Evolutionary conservation across 768 basidiomycete species (phyloP).

Genomic region (Lentinula sp.): DNA sequence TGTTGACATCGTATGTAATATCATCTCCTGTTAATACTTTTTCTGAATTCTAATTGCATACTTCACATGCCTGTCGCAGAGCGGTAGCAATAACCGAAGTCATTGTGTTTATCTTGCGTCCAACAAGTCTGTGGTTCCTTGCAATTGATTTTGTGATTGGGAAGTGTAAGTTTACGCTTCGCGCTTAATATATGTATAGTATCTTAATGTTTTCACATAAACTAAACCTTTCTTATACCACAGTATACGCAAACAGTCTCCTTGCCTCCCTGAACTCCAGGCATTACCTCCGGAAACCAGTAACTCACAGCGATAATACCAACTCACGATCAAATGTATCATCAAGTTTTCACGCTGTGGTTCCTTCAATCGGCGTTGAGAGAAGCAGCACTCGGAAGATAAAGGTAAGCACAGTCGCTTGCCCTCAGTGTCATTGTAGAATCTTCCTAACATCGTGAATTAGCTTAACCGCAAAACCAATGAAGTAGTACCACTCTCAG

Average conservation of each 20-base stretch:
- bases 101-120: constrained; percentile 16
- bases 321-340: not conserved
- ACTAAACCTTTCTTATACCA: not conserved
- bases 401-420: no score
- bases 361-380: not conserved
- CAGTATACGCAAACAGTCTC: constrained; percentile 43
- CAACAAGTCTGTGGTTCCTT: constrained; percentile 18
- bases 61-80: constrained; percentile 9
- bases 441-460: not conserved
- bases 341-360: not conserved
- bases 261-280: constrained; percentile 38
- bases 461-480: not conserved
- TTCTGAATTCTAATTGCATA: not conserved
- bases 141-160: constrained; percentile 37
- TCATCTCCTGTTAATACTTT: not conserved
- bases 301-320: constrained; percentile 5
- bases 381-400: no score
- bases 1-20: constrained; percentile 37
- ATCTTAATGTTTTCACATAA: no score
- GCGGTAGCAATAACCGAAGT: constrained; percentile 32
- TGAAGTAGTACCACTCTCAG: not conserved
- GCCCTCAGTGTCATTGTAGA: no score
- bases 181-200: not conserved
- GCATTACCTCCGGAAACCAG: constrained; percentile 17
- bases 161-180: constrained; percentile 26